A percentile compares a stretch with the other conserved stretches of the same genome.
Evolutionary conservation across 768 basidiomycete species (phyloP).

Genomic region (Suillus ampliporus): DNA sequence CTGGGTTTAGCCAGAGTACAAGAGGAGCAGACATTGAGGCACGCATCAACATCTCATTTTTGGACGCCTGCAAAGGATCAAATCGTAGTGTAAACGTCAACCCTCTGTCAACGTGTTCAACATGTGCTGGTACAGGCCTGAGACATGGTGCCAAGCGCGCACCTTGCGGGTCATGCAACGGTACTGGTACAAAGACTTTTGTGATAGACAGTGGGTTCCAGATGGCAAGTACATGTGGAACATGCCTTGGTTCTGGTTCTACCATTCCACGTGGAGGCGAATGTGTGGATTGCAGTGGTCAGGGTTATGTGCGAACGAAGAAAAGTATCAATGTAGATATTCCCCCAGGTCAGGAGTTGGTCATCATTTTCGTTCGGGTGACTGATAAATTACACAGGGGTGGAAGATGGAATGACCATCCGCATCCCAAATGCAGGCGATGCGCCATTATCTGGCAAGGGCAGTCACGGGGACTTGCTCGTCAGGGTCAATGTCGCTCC

Average conservation of each 20-base stretch:
- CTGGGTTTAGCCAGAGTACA: slow-evolving; percentile 49
- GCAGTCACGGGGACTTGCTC: slow-evolving; percentile 81
- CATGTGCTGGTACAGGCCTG: slow-evolving; percentile 87
- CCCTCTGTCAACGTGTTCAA: slow-evolving; percentile 81
- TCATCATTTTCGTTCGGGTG: slow-evolving; percentile 7
- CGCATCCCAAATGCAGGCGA: slow-evolving; percentile 84
- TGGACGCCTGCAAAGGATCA: slow-evolving; percentile 94
- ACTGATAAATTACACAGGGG: slow-evolving; percentile 53
- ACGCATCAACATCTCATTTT: slow-evolving; percentile 76
- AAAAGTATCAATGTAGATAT: slow-evolving; percentile 83
- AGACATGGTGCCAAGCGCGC: slow-evolving; percentile 85
- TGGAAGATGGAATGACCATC: slow-evolving; percentile 94
- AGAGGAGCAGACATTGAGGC: slow-evolving; percentile 87
- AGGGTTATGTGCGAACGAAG: slow-evolving; percentile 84
- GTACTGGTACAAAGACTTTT: slow-evolving; percentile 87
- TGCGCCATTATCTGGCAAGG: slow-evolving; percentile 79
- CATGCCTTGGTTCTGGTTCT: slow-evolving; percentile 83
- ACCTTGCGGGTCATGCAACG: slow-evolving; percentile 81
- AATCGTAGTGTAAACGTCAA: slow-evolving; percentile 75
- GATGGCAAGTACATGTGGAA: slow-evolving; percentile 89
- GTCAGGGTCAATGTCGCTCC: slow-evolving; percentile 85
- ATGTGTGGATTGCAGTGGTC: slow-evolving; percentile 82
- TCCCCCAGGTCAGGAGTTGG: slow-evolving; percentile 70
- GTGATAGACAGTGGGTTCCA: slow-evolving; percentile 94
- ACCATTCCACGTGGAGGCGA: slow-evolving; percentile 77